These are phyloP conservation scores for Diplocarpon mali DNA, from an alignment of 2,329 filamentous ascomycete species.

Conservation along the genomic window DNA sequence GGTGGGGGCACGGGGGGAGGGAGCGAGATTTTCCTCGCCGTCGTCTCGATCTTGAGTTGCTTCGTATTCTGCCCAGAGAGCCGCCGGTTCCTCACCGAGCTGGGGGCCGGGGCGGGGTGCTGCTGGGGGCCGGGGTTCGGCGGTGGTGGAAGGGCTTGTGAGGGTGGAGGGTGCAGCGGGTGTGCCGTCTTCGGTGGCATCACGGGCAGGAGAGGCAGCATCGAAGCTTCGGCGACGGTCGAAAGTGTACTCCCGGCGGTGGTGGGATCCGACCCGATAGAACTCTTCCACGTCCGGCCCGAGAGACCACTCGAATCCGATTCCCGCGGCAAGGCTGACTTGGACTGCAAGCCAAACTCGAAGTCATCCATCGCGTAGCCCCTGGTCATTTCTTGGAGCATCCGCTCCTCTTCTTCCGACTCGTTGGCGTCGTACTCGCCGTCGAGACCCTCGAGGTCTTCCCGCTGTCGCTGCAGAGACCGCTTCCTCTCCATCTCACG, in stretches of 20 bases:
- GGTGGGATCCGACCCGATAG: conserved; percentile 60
- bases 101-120: conserved; percentile 32
- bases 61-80: conserved; percentile 71
- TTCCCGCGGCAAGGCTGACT: conserved; percentile 60
- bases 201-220: conserved; percentile 21
- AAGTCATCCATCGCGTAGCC: conserved; percentile 79
- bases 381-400: conserved; percentile 79
- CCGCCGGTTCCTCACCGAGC: conserved; percentile 57
- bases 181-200: conserved; percentile 19
- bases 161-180: conserved; percentile 17
- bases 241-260: conserved; percentile 58
- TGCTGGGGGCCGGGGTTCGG: conserved; percentile 29
- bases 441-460: conserved; percentile 31
- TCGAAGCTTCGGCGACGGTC: conserved; percentile 51
- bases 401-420: conserved; percentile 60
- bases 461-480: conserved; percentile 16
- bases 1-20: conserved; percentile 23
- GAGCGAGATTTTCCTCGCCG: conserved; percentile 12
- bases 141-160: conserved; percentile 30
- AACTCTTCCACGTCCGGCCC: conserved; percentile 72
- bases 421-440: conserved; percentile 54
- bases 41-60: conserved; percentile 82
- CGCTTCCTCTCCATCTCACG: conserved; percentile 47
- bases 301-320: conserved; percentile 74
- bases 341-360: conserved; percentile 57